phyloP scores from a whole-genome alignment of 2,329 filamentous ascomycete genomes.

The Mycocentrospora acerina region DNA sequence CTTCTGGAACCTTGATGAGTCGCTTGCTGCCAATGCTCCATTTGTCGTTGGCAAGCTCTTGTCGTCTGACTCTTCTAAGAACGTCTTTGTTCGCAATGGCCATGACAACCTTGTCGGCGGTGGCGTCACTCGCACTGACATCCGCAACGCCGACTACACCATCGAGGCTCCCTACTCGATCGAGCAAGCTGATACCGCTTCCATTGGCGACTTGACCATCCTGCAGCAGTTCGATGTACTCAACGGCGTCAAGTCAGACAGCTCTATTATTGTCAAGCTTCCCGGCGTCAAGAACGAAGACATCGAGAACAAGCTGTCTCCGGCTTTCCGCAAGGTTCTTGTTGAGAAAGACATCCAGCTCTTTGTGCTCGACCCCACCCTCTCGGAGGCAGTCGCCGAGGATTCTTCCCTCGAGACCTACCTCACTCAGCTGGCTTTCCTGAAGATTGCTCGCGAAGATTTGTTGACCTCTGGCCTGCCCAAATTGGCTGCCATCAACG shows the following conservation, averaged over 20 bases:
- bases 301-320: slow-evolving; percentile 80
- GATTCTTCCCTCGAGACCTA: slow-evolving; percentile 63
- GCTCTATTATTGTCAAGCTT: slow-evolving; percentile 73
- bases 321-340: slow-evolving; percentile 68
- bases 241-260: slow-evolving; percentile 67
- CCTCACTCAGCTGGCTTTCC: slow-evolving; percentile 78
- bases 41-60: slow-evolving; percentile 61
- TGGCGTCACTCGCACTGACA: slow-evolving; percentile 79
- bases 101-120: slow-evolving; percentile 69
- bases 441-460: slow-evolving; percentile 72
- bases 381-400: slow-evolving; percentile 67
- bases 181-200: slow-evolving; percentile 74
- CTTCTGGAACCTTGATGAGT: slow-evolving; percentile 89
- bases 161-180: slow-evolving; percentile 84
- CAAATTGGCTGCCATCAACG: slow-evolving; percentile 65
- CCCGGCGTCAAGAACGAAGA: slow-evolving; percentile 84
- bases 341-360: slow-evolving; percentile 70
- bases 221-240: slow-evolving; percentile 76
- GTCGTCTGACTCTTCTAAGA: slow-evolving; percentile 61
- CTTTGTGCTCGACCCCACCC: slow-evolving; percentile 72
- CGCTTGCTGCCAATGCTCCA: slow-evolving; percentile 65
- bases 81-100: slow-evolving; percentile 60
- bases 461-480: slow-evolving; percentile 62
- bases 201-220: slow-evolving; percentile 77
- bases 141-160: slow-evolving; percentile 78